Conservation (phyloP, 2,329 filamentous ascomycete species). For the Xylaria sp. region DNA sequence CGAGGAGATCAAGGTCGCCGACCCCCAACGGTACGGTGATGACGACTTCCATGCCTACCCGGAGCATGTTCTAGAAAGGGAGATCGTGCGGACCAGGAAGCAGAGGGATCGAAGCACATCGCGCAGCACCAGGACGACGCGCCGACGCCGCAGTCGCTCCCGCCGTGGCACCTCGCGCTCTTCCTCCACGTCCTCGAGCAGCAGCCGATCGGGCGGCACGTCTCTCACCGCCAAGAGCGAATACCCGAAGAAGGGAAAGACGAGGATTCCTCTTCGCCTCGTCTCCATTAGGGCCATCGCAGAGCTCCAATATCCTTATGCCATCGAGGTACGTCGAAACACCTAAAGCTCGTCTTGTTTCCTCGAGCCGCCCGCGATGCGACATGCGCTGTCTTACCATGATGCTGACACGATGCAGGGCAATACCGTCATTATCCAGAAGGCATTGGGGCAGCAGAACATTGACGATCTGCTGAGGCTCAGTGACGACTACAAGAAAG, state of each 20-base stretch:
- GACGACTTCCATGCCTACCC: constrained; percentile 75
- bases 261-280: constrained; percentile 82
- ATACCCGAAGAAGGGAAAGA: constrained; percentile 88
- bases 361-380: neutral
- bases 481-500: constrained; percentile 79
- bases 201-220: constrained; percentile 58
- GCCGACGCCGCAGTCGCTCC: constrained; percentile 49
- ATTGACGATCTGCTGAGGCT: constrained; percentile 89
- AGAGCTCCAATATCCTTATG: constrained; percentile 86
- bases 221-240: constrained; percentile 64
- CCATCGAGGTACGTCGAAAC: constrained; percentile 76
- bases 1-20: constrained; percentile 75
- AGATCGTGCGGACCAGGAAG: constrained; percentile 63
- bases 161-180: constrained; percentile 55
- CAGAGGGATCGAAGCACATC: constrained; percentile 59
- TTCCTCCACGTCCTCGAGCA: constrained; percentile 59
- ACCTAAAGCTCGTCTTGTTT: neutral
- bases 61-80: constrained; percentile 70
- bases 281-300: constrained; percentile 84
- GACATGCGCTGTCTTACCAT: neutral
- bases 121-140: constrained; percentile 50
- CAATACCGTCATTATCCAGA: constrained; percentile 81
- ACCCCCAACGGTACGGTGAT: constrained; percentile 75
- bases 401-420: constrained; percentile 66
- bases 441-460: constrained; percentile 87